Base-by-base conservation (phyloP, 257 asterid genomes). In the Echites panduratus region DNA sequence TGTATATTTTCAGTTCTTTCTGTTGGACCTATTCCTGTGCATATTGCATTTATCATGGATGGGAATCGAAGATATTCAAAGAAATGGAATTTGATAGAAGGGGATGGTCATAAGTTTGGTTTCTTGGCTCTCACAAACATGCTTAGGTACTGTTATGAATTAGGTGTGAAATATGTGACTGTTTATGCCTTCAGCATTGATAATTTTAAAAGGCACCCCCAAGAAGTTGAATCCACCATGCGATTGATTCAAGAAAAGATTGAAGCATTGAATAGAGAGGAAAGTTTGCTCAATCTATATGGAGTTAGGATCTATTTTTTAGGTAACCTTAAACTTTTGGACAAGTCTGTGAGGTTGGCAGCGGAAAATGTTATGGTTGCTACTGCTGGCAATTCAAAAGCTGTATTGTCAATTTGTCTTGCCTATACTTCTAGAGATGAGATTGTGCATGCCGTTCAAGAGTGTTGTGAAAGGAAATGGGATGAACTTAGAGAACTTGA, bases 351-450 rank as follows among this genome's bases (percentile, higher is more conserved):
- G 16, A 84, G 81, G 81, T 49, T 68, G 57, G 85, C 97, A 0
- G 97, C 96, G 13, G 89, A 89, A 74, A 80, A 79, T 80, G 97
- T 87, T 16, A 92, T 88, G 96, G 69, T 41, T 2, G 90, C 90
- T 29, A 89, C 96, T 9, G 76, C 88, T 1, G 66, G 73, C n/a
- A 89, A 92, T 68, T 82, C 93, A 2, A 84, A 79, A 50, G 82
- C 84, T 13, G 86, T 82, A 5, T 86, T 92, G 27, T 86, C 85
- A 0, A 84, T 92, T 74, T 92, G 97, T 79, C 73, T 88, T n/a
- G 96, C 96, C 45, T 92, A 92, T 73, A 84, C 97, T n/a, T 89
- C 97, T 16, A 84, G 89, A 4, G 96, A 92, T 54, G 97, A 89
- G 82, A 88, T 88, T 32, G 75, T 76, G 43, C 89, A 88, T 75